Conservation (phyloP, 164 flowering plant genomes). For the Berberis vulgaris region DNA sequence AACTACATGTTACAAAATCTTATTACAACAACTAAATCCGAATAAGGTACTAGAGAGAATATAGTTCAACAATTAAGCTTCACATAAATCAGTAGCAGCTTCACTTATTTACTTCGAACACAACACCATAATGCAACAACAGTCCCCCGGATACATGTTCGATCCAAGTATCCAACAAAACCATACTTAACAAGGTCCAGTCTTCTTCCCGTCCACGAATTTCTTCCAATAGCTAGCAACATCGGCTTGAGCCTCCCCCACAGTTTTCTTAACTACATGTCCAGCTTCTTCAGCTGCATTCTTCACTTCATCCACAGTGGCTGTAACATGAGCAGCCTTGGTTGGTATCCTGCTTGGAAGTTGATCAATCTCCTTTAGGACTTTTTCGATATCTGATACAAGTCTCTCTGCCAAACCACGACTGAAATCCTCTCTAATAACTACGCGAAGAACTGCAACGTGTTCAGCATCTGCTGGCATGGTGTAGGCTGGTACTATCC, state of each 20-base stretch:
- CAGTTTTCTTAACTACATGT: constrained; percentile 16
- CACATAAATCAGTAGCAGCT: no score
- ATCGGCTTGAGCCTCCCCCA: constrained; percentile 16
- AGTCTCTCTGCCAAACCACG: constrained; percentile 50
- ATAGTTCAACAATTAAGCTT: no score
- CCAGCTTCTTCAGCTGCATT: constrained; percentile 1
- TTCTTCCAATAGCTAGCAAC: constrained; percentile 31
- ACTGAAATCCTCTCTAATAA: constrained; percentile 63
- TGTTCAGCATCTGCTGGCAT: constrained; percentile 31
- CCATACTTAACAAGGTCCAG: constrained; percentile 32
- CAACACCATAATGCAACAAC: not conserved
- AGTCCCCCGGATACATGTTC: not conserved
- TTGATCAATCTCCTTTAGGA: constrained; percentile 33
- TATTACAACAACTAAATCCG: no score
- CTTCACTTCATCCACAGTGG: constrained; percentile 4
- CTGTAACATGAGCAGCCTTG: constrained; percentile 20
- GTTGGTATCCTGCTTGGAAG: constrained; percentile 11
- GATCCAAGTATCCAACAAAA: not conserved
- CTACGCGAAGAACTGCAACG: constrained; percentile 28
- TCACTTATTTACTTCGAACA: not conserved
- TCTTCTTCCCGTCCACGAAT: constrained; percentile 21
- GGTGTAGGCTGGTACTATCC: constrained; percentile 58
- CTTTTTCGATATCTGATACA: constrained; percentile 30
- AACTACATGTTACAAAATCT: no score
- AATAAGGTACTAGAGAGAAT: no score